Conservation (phyloP, 257 asterid species). For the Linaria vulgaris region DNA sequence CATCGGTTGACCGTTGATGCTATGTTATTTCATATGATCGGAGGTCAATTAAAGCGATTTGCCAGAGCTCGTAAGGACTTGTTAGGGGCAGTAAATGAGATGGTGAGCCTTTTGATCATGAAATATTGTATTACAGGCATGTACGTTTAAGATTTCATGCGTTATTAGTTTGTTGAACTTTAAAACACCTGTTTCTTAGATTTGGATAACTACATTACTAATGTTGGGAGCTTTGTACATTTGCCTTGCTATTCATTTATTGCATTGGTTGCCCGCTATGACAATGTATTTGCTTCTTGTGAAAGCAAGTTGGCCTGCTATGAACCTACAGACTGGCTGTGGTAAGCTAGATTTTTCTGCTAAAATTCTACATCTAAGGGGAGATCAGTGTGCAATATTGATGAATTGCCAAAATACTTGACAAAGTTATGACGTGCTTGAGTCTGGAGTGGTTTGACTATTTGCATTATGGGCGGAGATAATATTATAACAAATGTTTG, state of each 20-base stretch:
- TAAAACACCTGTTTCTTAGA: background rate
- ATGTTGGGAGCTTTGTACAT: background rate
- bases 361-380: too few relatives aligned
- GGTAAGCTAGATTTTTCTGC: too few relatives aligned
- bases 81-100: conserved; percentile 89
- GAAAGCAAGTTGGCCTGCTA: background rate
- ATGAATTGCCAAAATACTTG: too few relatives aligned
- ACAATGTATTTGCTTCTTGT: background rate
- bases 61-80: conserved; percentile 98
- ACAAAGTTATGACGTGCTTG: too few relatives aligned
- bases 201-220: background rate
- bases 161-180: conserved; percentile 20
- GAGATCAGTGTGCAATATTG: too few relatives aligned
- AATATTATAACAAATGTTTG: too few relatives aligned
- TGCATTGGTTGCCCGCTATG: background rate
- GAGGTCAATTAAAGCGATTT: conserved; percentile 94
- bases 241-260: background rate
- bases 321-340: too few relatives aligned
- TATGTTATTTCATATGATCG: conserved; percentile 88
- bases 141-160: conserved; percentile 14
- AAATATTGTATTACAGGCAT: conserved; percentile 9
- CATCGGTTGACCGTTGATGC: conserved; percentile 85
- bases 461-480: too few relatives aligned
- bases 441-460: too few relatives aligned
- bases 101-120: conserved; percentile 61